Evolutionary conservation across 139 green algal genomes (phyloP), one percentile per base, ranked within the genome.

Genomic region (Picochlorum sp.): DNA sequence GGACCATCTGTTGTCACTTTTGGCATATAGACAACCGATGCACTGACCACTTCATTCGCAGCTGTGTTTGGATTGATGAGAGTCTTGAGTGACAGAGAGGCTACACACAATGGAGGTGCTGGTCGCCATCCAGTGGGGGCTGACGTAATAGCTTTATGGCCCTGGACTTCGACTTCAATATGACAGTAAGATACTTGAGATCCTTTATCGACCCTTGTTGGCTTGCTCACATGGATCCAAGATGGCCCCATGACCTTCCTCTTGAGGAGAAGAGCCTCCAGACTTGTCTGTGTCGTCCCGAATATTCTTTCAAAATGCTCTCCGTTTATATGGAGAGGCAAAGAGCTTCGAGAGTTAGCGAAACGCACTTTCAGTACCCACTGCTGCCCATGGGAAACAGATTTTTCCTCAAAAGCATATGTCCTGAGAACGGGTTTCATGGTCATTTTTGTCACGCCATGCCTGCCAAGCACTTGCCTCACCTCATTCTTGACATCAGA

Each of bases 201-300:
- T 18, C 58, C 38, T 26, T 56, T 18, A 9, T 66, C 49, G 13
- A 90, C 62, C 16, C 69, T 26, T 4, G 20, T 68, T 1, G 89
- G 73, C 23, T 72, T 69, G 20, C 47, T 49, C 4, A 98, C 41
- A 2, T 61, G 45, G 6, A 97, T 52, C 94, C 94, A 99, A 63
- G 66, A 71, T 8, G 94, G 90, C 4, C 94, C 93, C 84, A 89
- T 96, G 47, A 99, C 58, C 46, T 74, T 71, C 8, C 94, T 78
- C 86, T 98, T 98, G 14, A 99, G 57, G 58, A 91, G 59, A 41
- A 98, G 61, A 3, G 81, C 68, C 87, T 99, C 94, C 46, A 98
- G 77, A 20, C 63, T 56, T 57, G 64, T 85, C 69, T 90, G 77
- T 50, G 85, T 69, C 58, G 73, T 47, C 58, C 88, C 90, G 52